Evolutionary conservation across 225 moss, liverwort and hornwort genomes (phyloP), one percentile per base, ranked within the genome.

Genomic region (Marchantia polymorpha): DNA sequence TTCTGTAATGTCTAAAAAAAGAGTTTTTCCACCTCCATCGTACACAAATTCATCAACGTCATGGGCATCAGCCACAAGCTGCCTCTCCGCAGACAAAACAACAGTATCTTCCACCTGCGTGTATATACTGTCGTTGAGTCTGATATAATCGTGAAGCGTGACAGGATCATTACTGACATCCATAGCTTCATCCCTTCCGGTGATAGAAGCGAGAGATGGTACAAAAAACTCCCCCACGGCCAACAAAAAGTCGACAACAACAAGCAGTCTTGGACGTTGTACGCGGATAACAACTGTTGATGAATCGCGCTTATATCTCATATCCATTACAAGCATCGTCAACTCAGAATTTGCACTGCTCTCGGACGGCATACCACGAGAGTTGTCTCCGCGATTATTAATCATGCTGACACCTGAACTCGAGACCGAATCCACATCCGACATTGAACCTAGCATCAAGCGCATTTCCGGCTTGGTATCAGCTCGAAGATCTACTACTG

Each of bases 391-490:
- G 20, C 68, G 69, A 48, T 80, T 50, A 81, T 58, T 73, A 68
- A 81, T 71, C 2, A 85, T 69, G 56, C 73, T 77, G 17, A 75
- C n/a, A 69, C 52, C 80, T 53, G 82, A 78, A 31, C 71, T 80
- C 50, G 83, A 65, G 26, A 59, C 50, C 50, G 63, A 86, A 78
- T 94, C 97, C 66, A 93, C 94, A 86, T 97, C 97, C 64, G 90
- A 90, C 94, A 97, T 90, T 72, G 94, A 97, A 26, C 97, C 97
- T 78, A 97, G 72, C 97, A 94, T 97, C 84, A 97, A 80, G 47
- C 97, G 92, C 94, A 97, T 94, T 72, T 97, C 97, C 74, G 97
- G 93, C 81, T 90, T 93, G 65, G 97, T 97, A 75, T 94, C 97
- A 73, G 88, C 82, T 70, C 97, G 91, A 76, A 94, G 92, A 88